Evolutionary conservation across 108 stramenopile genomes (phyloP).

Genomic region (Skeletonema grethae): DNA sequence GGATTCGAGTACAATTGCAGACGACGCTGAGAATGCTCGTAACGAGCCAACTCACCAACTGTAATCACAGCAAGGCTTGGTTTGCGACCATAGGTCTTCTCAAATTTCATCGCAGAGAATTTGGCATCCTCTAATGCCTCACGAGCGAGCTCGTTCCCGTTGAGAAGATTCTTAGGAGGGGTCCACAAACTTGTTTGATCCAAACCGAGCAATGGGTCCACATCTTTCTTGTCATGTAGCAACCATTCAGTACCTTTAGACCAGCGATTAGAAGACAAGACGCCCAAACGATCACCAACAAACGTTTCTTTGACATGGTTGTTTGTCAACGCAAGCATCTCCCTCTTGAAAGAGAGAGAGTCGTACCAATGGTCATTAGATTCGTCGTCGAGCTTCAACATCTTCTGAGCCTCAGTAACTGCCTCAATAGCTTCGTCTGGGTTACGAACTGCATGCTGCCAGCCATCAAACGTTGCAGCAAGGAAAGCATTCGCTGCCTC

Average conservation of each 20-base stretch:
- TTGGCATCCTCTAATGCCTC: conserved; percentile 32
- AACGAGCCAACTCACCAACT: conserved; percentile 46
- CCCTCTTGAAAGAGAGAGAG: conserved; percentile 16
- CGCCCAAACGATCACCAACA: conserved; percentile 47
- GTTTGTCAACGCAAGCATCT: conserved; percentile 31
- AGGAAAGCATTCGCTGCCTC: conserved; percentile 39
- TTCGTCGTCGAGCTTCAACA: conserved; percentile 41
- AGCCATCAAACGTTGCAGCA: conserved; percentile 50
- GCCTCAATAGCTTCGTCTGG: conserved; percentile 31
- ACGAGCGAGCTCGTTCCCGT: conserved; percentile 47
- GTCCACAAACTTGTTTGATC: conserved; percentile 40
- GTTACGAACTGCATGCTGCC: conserved; percentile 44
- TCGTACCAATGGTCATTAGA: conserved; percentile 48
- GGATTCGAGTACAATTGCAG: conserved; percentile 38
- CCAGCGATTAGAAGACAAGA: conserved; percentile 41
- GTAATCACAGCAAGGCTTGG: conserved; percentile 54
- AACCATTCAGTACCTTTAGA: conserved; percentile 44
- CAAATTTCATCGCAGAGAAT: conserved; percentile 31
- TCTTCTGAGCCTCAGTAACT: conserved; percentile 39
- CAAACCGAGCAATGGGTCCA: conserved; percentile 30
- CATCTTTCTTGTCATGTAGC: conserved; percentile 24
- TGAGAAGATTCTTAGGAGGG: conserved; percentile 43
- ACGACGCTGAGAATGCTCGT: conserved; percentile 38
- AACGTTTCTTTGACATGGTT: conserved; percentile 50
- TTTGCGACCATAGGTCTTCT: conserved; percentile 21